These are phyloP conservation scores for Pseudognaphalium luteoalbum DNA, from an alignment of 129 eudicot genomes.

Conservation along the genomic window DNA sequence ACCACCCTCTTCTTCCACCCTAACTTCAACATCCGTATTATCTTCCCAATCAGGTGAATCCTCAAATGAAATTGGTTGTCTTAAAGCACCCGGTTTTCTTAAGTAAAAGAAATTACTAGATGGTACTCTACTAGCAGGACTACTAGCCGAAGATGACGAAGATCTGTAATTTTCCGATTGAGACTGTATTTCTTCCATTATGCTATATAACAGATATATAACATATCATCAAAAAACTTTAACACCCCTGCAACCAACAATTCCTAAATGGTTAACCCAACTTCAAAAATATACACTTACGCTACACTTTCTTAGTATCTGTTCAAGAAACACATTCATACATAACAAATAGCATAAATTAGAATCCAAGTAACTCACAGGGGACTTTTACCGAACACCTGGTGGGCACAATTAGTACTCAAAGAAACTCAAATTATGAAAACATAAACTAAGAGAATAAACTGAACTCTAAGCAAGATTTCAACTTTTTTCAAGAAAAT, in stretches of 20 bases:
- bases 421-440: conserved; percentile 13
- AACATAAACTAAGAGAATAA: neutral
- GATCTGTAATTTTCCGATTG: conserved; percentile 91
- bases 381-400: conserved; percentile 20
- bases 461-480: conserved; percentile 22
- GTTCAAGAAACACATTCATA: neutral
- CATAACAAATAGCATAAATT: neutral
- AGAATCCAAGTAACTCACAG: neutral
- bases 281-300: neutral
- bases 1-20: conserved; percentile 61
- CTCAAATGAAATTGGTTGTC: conserved; percentile 89
- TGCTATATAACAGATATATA: neutral
- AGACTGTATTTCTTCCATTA: conserved; percentile 96
- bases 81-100: conserved; percentile 75
- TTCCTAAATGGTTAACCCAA: neutral
- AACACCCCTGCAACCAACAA: conserved; percentile 13
- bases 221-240: conserved; percentile 8
- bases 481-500: neutral
- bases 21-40: conserved; percentile 71
- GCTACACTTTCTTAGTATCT: neutral
- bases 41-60: conserved; percentile 99
- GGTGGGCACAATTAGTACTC: conserved; percentile 1
- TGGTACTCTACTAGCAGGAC: conserved; percentile 89
- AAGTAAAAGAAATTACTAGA: conserved; percentile 84
- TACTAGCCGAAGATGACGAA: conserved; percentile 89